Evolutionary conservation across 306 rosid genomes (phyloP).

Genomic region (Vigna angularis): DNA sequence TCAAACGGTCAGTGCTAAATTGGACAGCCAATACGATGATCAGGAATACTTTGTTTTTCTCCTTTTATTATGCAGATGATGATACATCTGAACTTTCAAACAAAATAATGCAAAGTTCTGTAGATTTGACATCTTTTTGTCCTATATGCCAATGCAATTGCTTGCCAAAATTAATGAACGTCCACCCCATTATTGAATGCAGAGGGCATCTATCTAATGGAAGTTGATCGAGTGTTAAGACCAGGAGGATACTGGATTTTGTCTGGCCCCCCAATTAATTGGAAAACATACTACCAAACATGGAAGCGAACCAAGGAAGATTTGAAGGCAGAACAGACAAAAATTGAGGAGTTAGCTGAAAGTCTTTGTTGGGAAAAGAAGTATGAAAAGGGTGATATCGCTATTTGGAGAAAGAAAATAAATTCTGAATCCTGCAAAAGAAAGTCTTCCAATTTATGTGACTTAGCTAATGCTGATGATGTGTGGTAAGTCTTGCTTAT

Average conservation of each 20-base stretch:
- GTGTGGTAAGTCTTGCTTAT: slow-evolving; percentile 70
- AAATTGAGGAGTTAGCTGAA: slow-evolving; percentile 81
- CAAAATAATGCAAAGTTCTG: slow-evolving; percentile 6
- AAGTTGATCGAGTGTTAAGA: slow-evolving; percentile 96
- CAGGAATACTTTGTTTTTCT: slow-evolving; percentile 24
- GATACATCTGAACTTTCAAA: slow-evolving; percentile 13
- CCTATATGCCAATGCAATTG: slow-evolving; percentile 24
- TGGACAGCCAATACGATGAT: slow-evolving; percentile 31
- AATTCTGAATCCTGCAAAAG: slow-evolving; percentile 73
- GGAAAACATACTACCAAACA: slow-evolving; percentile 90
- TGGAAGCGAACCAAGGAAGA: slow-evolving; percentile 94
- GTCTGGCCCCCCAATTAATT: slow-evolving; percentile 98
- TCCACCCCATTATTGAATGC: slow-evolving; percentile 44
- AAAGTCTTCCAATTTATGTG: slow-evolving; percentile 59
- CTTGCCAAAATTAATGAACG: slow-evolving; percentile 13
- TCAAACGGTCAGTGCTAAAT: slow-evolving; percentile 69
- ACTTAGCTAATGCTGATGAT: slow-evolving; percentile 69
- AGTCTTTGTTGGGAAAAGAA: slow-evolving; percentile 98
- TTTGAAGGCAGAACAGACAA: slow-evolving; percentile 80
- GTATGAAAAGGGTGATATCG: slow-evolving; percentile 96
- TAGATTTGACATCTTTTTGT: slow-evolving; percentile 7
- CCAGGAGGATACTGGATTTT: slow-evolving; percentile 98
- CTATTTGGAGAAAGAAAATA: slow-evolving; percentile 82
- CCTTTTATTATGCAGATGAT: slow-evolving; percentile 31
- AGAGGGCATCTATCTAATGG: slow-evolving; percentile 92